Evolutionary conservation across 176 grass and related monocot species (phyloP).

Genomic region (Sorghum bicolor): DNA sequence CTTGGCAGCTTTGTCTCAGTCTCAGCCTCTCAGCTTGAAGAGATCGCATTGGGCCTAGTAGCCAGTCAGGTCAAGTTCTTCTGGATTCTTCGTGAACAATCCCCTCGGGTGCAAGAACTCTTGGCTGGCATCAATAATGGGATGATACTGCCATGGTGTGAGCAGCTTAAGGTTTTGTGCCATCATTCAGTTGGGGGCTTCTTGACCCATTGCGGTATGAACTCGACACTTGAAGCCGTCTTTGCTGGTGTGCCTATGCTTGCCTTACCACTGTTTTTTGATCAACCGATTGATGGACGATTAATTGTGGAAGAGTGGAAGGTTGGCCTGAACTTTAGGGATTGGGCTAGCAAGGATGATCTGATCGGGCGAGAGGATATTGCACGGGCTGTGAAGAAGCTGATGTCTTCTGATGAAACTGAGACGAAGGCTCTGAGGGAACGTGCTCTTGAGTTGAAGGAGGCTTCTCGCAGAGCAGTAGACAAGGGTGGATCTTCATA

Average conservation of each 20-base stretch:
- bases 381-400: conserved; percentile 24
- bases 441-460: conserved; percentile 33
- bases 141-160: conserved; percentile 51
- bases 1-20: conserved; percentile 58
- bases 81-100: conserved; percentile 47
- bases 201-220: conserved; percentile 64
- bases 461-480: conserved; percentile 18
- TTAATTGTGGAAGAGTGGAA: conserved; percentile 60
- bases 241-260: conserved; percentile 51
- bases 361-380: conserved; percentile 39
- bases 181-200: conserved; percentile 61
- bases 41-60: conserved; percentile 37
- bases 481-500: conserved; percentile 39
- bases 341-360: conserved; percentile 11
- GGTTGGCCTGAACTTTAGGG: conserved; percentile 33
- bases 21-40: conserved; percentile 42
- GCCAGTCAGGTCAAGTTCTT: conserved; percentile 46
- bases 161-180: conserved; percentile 45
- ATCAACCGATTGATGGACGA: conserved; percentile 45
- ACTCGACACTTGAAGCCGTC: conserved; percentile 47
- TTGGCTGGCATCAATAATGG: conserved; percentile 13
- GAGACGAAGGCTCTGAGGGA: conserved; percentile 34
- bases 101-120: conserved; percentile 4
- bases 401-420: conserved; percentile 38
- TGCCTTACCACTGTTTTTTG: conserved; percentile 47